A percentile compares a stretch with the other conserved stretches of the same genome.
These are phyloP conservation scores for Blastobotrys persicus DNA, from an alignment of 1,139 yeast species.

Conservation along the genomic window DNA sequence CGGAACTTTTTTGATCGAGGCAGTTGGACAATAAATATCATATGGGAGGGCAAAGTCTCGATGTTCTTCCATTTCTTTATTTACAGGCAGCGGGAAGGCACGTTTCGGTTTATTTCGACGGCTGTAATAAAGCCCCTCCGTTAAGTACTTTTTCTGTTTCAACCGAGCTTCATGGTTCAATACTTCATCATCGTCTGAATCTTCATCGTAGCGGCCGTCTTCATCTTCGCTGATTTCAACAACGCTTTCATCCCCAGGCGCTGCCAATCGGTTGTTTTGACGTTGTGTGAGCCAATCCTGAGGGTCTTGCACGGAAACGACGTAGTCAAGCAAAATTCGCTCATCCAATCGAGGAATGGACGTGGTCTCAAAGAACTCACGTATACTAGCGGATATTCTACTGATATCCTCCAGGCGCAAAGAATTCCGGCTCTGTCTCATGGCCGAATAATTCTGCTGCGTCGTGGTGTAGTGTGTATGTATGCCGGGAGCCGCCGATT, in stretches of 20 bases:
- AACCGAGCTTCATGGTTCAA: slow-evolving; percentile 1
- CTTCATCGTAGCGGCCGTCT: slow-evolving; percentile 15
- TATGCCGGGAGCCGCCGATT: neutral
- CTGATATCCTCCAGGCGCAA: neutral
- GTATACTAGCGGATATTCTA: neutral
- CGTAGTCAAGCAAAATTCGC: slow-evolving; percentile 19
- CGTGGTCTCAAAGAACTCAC: slow-evolving; percentile 25
- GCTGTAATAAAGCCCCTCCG: slow-evolving; percentile 15
- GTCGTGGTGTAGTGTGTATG: slow-evolving; percentile 1
- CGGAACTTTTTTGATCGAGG: slow-evolving; percentile 26
- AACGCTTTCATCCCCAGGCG: slow-evolving; percentile 14
- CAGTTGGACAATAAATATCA: slow-evolving; percentile 38
- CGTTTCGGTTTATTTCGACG: slow-evolving; percentile 3
- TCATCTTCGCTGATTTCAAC: slow-evolving; percentile 25
- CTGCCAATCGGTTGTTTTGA: slow-evolving; percentile 6
- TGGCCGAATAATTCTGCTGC: neutral
- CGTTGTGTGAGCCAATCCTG: slow-evolving; percentile 16
- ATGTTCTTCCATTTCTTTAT: slow-evolving; percentile 20
- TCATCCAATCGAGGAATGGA: slow-evolving; percentile 23
- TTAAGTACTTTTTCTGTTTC: neutral
- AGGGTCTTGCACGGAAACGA: slow-evolving; percentile 17
- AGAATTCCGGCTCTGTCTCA: slow-evolving; percentile 6
- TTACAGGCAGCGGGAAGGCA: slow-evolving; percentile 28
- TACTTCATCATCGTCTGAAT: slow-evolving; percentile 1
- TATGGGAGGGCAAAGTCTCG: slow-evolving; percentile 37